Evolutionary conservation across 441 rosid species (phyloP).

Genomic region (Sinapis alba): DNA sequence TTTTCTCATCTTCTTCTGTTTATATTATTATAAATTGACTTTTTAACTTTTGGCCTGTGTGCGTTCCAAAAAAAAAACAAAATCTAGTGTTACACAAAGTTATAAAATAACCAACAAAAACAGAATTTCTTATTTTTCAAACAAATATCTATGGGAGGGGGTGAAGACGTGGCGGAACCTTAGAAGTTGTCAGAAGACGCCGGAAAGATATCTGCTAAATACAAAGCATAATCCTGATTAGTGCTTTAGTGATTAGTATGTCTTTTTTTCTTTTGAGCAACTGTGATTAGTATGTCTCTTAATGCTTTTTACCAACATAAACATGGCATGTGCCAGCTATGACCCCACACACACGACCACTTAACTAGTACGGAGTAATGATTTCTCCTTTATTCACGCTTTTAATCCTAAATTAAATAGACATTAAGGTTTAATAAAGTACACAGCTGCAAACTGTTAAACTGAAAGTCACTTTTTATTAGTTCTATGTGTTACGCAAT

Average conservation of each 20-base stretch:
- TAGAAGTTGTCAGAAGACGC: conserved; percentile 27
- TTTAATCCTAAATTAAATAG: background rate
- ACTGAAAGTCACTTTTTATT: background rate
- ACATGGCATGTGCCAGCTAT: conserved; percentile 39
- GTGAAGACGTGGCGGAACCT: conserved; percentile 32
- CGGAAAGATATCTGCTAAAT: conserved; percentile 35
- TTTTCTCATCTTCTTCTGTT: background rate
- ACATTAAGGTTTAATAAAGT: conserved; percentile 7
- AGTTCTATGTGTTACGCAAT: background rate
- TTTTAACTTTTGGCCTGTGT: conserved; percentile 6
- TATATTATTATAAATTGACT: background rate
- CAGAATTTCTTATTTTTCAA: background rate
- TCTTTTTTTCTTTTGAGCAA: too few species aligned
- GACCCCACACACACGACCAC: conserved; percentile 35
- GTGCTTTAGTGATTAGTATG: conserved; percentile 23
- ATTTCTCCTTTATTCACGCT: conserved; percentile 10
- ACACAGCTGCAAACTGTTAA: conserved; percentile 13
- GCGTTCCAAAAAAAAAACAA: background rate
- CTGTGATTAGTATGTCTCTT: conserved; percentile 17
- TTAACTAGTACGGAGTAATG: background rate
- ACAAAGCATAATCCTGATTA: conserved; percentile 37
- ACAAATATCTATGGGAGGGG: background rate
- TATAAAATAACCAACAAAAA: background rate
- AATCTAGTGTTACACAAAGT: conserved; percentile 25
- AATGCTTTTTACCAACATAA: conserved; percentile 11